Percentiles rank a stretch among this genome's conserved stretches.
These are phyloP conservation scores for Sequoiadendron giganteum DNA, from an alignment of 75 land plant genomes.

Conservation along the genomic window DNA sequence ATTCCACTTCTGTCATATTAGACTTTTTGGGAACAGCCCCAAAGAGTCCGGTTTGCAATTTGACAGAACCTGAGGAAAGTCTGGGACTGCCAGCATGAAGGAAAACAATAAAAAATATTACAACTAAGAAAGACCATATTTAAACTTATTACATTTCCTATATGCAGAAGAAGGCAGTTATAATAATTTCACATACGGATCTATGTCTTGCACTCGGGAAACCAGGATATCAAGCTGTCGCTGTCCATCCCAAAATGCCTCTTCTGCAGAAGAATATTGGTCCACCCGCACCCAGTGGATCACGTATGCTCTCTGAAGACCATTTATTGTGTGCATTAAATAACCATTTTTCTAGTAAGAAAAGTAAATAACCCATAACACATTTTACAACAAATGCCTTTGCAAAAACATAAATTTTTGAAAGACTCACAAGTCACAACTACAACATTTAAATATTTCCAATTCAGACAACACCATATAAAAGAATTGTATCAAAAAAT, in stretches of 20 bases:
- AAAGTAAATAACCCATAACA: not conserved
- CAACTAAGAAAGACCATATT: not conserved
- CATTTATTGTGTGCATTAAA: not conserved
- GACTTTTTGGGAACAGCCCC: conserved; percentile 44
- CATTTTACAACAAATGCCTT: not conserved
- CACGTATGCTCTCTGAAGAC: conserved; percentile 67
- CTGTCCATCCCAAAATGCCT: conserved; percentile 75
- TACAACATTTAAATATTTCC: not conserved
- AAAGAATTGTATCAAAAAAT: not conserved
- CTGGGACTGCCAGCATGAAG: conserved; percentile 47
- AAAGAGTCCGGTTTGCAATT: conserved; percentile 46
- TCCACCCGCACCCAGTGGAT: conserved; percentile 89
- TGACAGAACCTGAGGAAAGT: conserved; percentile 67
- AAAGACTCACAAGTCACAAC: not conserved
- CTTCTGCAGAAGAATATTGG: conserved; percentile 44
- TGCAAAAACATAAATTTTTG: not conserved
- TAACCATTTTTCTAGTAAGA: not conserved
- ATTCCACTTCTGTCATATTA: conserved; percentile 73
- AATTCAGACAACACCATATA: not conserved
- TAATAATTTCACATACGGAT: conserved; percentile 43
- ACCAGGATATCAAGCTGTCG: conserved; percentile 50
- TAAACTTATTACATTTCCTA: not conserved
- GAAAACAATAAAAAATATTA: conserved; percentile 8
- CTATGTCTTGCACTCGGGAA: conserved; percentile 58
- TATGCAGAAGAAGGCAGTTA: conserved; percentile 3